phyloP scores from a whole-genome alignment of 805 yeast genomes.

The Tetrapisispora namnaoensis region DNA sequence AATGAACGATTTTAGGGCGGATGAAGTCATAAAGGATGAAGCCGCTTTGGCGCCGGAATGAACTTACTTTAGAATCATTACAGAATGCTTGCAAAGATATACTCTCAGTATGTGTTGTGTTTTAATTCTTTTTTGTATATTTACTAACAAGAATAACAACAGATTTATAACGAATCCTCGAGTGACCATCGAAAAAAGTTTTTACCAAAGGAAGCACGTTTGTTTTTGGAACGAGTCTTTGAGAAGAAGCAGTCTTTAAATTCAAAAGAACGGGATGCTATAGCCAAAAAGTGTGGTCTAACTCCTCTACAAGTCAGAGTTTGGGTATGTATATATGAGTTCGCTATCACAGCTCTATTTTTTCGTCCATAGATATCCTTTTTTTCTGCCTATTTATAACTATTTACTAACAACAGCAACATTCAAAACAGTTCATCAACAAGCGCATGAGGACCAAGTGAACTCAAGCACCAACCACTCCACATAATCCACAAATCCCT shows the following conservation, averaged over 20 bases:
- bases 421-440: slow-evolving; percentile 6
- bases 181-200: neutral
- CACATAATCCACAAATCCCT: neutral
- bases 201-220: slow-evolving; percentile 8
- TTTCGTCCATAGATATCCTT: neutral
- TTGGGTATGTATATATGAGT: slow-evolving; percentile 14
- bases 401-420: slow-evolving; percentile 1
- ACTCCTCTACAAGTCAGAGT: slow-evolving; percentile 18
- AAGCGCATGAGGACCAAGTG: slow-evolving; percentile 7
- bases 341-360: neutral
- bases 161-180: slow-evolving; percentile 1
- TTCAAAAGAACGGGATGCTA: slow-evolving; percentile 16
- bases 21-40: neutral
- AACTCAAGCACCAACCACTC: slow-evolving; percentile 1
- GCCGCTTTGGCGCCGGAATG: neutral
- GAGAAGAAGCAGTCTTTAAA: slow-evolving; percentile 15
- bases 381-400: neutral
- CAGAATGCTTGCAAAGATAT: slow-evolving; percentile 6
- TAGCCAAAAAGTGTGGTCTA: slow-evolving; percentile 16
- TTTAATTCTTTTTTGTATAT: slow-evolving; percentile 4
- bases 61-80: slow-evolving; percentile 4
- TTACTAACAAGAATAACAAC: slow-evolving; percentile 4
- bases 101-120: slow-evolving; percentile 4
- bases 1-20: neutral
- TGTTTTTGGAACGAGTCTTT: slow-evolving; percentile 14